Conservation (phyloP, 2,329 filamentous ascomycete genomes). For the Trichophyton schoenleinii region DNA sequence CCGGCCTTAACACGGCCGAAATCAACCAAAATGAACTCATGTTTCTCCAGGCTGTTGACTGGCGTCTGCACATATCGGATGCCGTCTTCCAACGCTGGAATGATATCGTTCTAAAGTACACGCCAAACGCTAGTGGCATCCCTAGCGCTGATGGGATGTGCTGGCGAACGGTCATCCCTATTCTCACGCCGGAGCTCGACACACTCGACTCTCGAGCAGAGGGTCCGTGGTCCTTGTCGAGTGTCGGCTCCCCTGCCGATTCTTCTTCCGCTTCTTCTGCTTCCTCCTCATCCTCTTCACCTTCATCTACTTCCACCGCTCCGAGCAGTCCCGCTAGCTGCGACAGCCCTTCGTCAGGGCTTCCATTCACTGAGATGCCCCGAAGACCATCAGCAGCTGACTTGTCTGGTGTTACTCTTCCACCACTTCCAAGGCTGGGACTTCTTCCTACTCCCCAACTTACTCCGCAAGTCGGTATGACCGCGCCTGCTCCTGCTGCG, state of each 20-base stretch:
- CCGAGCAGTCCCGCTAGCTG: not conserved
- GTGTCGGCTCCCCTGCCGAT: conserved; percentile 7
- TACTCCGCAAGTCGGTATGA: conserved; percentile 44
- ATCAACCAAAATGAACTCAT: conserved; percentile 96
- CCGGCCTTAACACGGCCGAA: conserved; percentile 79
- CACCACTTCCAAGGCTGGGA: conserved; percentile 42
- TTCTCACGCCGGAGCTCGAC: conserved; percentile 46
- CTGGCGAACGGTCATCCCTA: conserved; percentile 40
- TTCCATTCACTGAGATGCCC: conserved; percentile 8
- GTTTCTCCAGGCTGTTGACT: conserved; percentile 79
- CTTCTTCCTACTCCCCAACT: conserved; percentile 50
- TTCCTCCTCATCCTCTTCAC: too few relatives aligned
- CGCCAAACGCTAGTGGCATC: conserved; percentile 43
- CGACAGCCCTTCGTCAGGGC: not conserved
- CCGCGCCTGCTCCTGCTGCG: conserved; percentile 47
- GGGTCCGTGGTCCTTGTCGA: conserved; percentile 12
- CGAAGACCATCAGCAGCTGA: conserved; percentile 10
- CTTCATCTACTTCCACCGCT: conserved; percentile 9
- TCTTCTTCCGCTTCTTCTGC: too few relatives aligned
- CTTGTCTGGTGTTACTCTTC: conserved; percentile 22
- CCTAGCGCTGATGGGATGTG: conserved; percentile 24
- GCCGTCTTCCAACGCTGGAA: conserved; percentile 85
- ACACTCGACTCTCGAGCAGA: conserved; percentile 27
- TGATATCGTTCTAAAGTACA: conserved; percentile 77
- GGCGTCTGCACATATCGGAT: conserved; percentile 89